Conservation (phyloP, 2,329 filamentous ascomycete genomes). For the Colletotrichum tofieldiae region DNA sequence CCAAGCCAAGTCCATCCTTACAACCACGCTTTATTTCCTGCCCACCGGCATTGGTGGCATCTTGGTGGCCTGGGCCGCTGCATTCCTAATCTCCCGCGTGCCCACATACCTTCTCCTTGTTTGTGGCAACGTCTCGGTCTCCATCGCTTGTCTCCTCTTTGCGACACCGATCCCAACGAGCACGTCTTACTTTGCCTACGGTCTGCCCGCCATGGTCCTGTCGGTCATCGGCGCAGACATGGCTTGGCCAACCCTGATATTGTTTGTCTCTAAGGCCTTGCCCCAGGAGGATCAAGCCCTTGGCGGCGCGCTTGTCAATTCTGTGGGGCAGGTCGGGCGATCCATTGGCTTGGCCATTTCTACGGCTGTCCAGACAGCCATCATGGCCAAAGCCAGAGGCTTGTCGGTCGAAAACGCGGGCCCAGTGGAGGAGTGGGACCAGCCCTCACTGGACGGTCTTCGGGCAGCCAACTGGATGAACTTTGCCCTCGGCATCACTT, state of each 20-base stretch:
- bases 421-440: slow-evolving; percentile 59
- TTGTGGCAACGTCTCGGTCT: slow-evolving; percentile 70
- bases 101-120: slow-evolving; percentile 72
- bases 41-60: slow-evolving; percentile 75
- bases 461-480: slow-evolving; percentile 68
- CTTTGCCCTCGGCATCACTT: slow-evolving; percentile 62
- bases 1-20: slow-evolving; percentile 72
- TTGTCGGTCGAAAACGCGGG: slow-evolving; percentile 62
- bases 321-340: slow-evolving; percentile 75
- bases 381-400: slow-evolving; percentile 66
- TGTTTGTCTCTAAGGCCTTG: slow-evolving; percentile 76
- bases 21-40: slow-evolving; percentile 79
- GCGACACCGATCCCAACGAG: slow-evolving; percentile 73
- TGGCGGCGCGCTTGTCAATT: slow-evolving; percentile 78
- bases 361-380: slow-evolving; percentile 75
- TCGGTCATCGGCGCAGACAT: slow-evolving; percentile 78
- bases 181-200: slow-evolving; percentile 78
- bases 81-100: slow-evolving; percentile 70
- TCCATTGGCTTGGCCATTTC: slow-evolving; percentile 77
- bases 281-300: slow-evolving; percentile 76
- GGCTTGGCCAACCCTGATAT: slow-evolving; percentile 75
- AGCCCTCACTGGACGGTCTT: slow-evolving; percentile 63
- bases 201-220: slow-evolving; percentile 76
- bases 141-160: slow-evolving; percentile 72
- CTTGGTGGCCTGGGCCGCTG: slow-evolving; percentile 70